Percentiles rank a stretch among this genome's conserved stretches.
phyloP scores from a whole-genome alignment of 78 protist species.

The Cavenderia fasciculata region DNA sequence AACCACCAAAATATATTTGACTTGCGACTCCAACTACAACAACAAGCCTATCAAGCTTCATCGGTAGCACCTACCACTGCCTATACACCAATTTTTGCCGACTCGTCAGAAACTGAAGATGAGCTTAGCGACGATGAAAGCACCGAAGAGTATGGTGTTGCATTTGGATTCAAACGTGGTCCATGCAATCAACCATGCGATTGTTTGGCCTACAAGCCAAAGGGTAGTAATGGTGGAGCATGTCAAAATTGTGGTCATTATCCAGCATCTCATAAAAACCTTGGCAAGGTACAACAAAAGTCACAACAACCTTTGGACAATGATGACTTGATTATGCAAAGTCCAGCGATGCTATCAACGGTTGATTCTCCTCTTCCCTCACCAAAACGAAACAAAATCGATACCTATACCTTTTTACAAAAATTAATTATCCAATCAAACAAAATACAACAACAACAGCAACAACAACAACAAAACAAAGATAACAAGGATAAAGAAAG shows the following conservation, averaged over 20 bases:
- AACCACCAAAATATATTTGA: too few species aligned
- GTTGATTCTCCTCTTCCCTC: conserved; percentile 14
- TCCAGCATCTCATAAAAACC: conserved; percentile 63
- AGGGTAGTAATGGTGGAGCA: conserved; percentile 58
- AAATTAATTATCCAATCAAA: too few species aligned
- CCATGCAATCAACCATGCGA: conserved; percentile 68
- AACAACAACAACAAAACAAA: background rate
- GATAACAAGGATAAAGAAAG: background rate
- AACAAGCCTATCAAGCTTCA: background rate
- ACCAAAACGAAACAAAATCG: too few species aligned
- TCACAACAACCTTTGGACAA: background rate
- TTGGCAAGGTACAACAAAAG: conserved; percentile 17
- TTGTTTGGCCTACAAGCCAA: conserved; percentile 41
- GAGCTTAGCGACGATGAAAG: too few species aligned
- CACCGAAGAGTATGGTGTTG: conserved; percentile 55
- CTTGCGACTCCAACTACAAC: too few species aligned
- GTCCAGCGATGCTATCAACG: background rate
- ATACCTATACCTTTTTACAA: too few species aligned
- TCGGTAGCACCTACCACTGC: background rate
- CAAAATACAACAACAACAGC: conserved; percentile 1
- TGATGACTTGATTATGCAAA: background rate
- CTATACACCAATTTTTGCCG: background rate
- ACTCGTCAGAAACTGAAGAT: conserved; percentile 37
- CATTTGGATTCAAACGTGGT: conserved; percentile 75
- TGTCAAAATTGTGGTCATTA: conserved; percentile 75